A percentile compares a stretch with the other conserved stretches of the same genome.
These are phyloP conservation scores for Fragilaria radians DNA, from an alignment of 108 stramenopile genomes.

Conservation along the genomic window DNA sequence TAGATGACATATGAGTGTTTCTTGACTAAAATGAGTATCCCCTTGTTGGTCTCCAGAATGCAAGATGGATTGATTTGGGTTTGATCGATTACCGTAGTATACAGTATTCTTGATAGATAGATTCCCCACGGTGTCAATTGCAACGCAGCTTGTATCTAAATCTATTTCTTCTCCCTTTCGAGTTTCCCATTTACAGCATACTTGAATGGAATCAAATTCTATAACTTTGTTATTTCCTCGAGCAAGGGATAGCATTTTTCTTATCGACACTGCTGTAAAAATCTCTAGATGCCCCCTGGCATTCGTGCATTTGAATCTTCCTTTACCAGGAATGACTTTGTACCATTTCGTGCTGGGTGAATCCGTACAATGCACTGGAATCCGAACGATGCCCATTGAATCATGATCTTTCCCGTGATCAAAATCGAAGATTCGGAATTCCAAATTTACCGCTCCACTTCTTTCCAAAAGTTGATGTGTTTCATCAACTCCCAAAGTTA, in stretches of 20 bases:
- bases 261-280: conserved; percentile 14
- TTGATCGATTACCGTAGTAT: conserved; percentile 34
- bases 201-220: conserved; percentile 9
- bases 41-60: conserved; percentile 35
- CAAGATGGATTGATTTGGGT: conserved; percentile 34
- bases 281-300: conserved; percentile 13
- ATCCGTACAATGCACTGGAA: conserved; percentile 15
- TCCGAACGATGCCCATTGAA: conserved; percentile 23
- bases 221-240: conserved; percentile 20
- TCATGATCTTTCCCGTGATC: conserved; percentile 18
- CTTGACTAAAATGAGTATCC: conserved; percentile 23
- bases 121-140: conserved; percentile 21
- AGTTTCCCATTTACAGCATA: conserved; percentile 37
- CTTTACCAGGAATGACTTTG: too few relatives aligned
- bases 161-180: conserved; percentile 20
- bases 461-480: conserved; percentile 2
- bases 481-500: conserved; percentile 2
- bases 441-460: conserved; percentile 3
- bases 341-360: conserved; percentile 11
- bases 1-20: conserved; percentile 27
- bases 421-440: conserved; percentile 24
- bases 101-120: conserved; percentile 34
- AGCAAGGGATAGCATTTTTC: conserved; percentile 11
- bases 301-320: conserved; percentile 8
- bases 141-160: conserved; percentile 38